Evolutionary conservation across 139 green algal species (phyloP).

Genomic region (Chlorella sp.): DNA sequence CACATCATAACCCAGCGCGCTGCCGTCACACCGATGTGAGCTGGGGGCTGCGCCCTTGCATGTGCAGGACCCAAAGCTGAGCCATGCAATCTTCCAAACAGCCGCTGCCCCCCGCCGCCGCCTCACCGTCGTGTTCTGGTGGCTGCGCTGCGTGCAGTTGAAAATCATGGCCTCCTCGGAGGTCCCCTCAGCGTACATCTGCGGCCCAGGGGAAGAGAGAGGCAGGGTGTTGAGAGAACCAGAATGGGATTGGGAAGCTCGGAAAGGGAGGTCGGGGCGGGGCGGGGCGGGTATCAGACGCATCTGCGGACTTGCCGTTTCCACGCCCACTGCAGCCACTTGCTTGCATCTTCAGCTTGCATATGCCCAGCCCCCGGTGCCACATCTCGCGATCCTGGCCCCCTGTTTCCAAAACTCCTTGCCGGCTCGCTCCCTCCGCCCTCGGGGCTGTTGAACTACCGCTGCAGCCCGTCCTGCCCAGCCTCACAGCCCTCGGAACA

Average conservation of each 20-base stretch:
- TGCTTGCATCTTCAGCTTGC: neutral
- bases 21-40: no score
- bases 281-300: neutral
- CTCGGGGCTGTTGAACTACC: no score
- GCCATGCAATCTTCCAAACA: no score
- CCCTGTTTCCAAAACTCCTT: no score
- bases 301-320: neutral
- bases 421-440: no score
- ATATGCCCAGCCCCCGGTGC: neutral
- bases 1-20: neutral
- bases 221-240: neutral
- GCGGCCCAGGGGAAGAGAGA: neutral
- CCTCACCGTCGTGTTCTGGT: constrained; percentile 44
- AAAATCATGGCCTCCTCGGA: constrained; percentile 20
- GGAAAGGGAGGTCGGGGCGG: neutral
- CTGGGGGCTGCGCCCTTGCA: no score
- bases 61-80: no score
- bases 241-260: no score
- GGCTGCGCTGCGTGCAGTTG: constrained; percentile 47
- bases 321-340: neutral
- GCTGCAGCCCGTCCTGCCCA: no score
- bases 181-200: constrained; percentile 36
- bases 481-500: no score
- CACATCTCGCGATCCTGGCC: no score
- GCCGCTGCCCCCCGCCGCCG: no score